Evolutionary conservation across 192 early-diverging fungal species (phyloP).

Genomic region (Coemansia sp.): DNA sequence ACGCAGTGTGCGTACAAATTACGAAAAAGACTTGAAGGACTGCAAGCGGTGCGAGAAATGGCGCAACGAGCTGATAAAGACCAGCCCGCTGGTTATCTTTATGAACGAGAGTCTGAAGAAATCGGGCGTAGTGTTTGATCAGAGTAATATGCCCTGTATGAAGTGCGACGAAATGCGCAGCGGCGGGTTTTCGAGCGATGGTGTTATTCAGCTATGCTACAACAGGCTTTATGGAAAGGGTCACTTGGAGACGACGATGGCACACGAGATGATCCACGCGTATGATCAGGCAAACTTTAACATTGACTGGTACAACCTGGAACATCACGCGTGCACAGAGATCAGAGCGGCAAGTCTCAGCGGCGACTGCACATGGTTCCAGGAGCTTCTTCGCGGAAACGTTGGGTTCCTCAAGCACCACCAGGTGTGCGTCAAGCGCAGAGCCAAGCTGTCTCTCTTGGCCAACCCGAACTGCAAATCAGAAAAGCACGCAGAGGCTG

Average conservation of each 20-base stretch:
- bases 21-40: conserved; percentile 54
- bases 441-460: conserved; percentile 75
- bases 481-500: conserved; percentile 76
- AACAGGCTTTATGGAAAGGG: conserved; percentile 73
- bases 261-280: conserved; percentile 89
- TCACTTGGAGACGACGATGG: conserved; percentile 90
- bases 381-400: conserved; percentile 66
- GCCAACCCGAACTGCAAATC: conserved; percentile 75
- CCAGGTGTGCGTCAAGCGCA: conserved; percentile 82
- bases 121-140: conserved; percentile 60
- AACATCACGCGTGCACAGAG: conserved; percentile 82
- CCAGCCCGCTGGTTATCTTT: conserved; percentile 77
- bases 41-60: conserved; percentile 70
- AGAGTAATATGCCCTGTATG: conserved; percentile 69
- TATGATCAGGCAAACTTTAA: conserved; percentile 76
- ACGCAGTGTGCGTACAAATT: conserved; percentile 30
- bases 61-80: conserved; percentile 72
- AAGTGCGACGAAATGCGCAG: conserved; percentile 78
- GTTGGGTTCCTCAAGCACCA: conserved; percentile 75
- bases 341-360: conserved; percentile 74
- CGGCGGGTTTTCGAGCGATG: conserved; percentile 82
- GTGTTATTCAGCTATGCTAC: conserved; percentile 84
- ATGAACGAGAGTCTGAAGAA: conserved; percentile 77
- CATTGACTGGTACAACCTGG: conserved; percentile 69
- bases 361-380: conserved; percentile 72